phyloP scores from a whole-genome alignment of 805 yeast genomes.

The Ogataea wickerhamii region DNA sequence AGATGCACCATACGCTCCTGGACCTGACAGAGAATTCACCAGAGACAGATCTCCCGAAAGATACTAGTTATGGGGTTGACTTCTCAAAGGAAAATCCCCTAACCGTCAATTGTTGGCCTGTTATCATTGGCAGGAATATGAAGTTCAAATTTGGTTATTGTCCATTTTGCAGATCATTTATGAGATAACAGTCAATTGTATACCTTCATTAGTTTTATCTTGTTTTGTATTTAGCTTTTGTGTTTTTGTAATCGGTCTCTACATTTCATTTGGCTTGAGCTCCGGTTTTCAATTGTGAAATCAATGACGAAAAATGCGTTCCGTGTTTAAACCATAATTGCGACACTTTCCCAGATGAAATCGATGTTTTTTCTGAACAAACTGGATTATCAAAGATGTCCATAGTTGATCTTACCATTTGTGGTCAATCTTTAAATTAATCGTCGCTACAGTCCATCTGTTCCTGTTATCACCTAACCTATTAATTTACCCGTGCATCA shows the following conservation, averaged over 20 bases:
- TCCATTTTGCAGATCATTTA: no score
- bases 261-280: neutral
- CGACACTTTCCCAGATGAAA: neutral
- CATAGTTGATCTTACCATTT: no score
- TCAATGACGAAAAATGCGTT: neutral
- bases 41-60: constrained; percentile 79
- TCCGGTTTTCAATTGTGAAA: constrained; percentile 3
- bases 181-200: constrained; percentile 2
- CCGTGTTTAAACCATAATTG: neutral
- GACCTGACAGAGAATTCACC: constrained; percentile 47
- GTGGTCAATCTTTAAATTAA: no score
- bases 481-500: no score
- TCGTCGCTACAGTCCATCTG: no score
- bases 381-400: neutral
- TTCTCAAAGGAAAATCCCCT: no score
- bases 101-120: no score
- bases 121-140: no score
- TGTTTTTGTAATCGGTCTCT: constrained; percentile 2
- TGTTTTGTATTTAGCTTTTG: constrained; percentile 1
- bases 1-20: constrained; percentile 31
- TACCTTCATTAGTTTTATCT: constrained; percentile 3
- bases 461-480: no score
- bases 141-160: no score
- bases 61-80: no score
- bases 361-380: neutral